Conservation (phyloP, 2,329 filamentous ascomycete genomes). For the Fusarium albosuccineum region DNA sequence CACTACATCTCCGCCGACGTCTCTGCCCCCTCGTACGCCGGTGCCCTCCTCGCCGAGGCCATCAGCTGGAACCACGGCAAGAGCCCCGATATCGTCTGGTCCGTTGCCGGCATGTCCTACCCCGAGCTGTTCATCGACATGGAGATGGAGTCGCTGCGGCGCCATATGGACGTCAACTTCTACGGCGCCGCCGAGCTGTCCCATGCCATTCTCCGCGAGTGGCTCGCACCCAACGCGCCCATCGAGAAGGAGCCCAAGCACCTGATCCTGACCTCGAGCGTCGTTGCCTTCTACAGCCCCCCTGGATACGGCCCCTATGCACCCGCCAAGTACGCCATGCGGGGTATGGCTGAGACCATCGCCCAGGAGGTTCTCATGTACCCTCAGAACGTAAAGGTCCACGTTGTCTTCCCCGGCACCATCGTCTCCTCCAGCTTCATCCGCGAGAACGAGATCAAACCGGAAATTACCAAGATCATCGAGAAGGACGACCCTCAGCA, state of each 20-base stretch:
- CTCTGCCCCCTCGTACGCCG: slow-evolving; percentile 76
- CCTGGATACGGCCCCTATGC: slow-evolving; percentile 88
- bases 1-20: slow-evolving; percentile 88
- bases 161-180: slow-evolving; percentile 94
- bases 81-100: slow-evolving; percentile 90
- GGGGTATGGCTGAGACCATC: slow-evolving; percentile 84
- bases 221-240: slow-evolving; percentile 70
- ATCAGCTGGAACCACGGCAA: slow-evolving; percentile 81
- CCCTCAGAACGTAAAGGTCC: slow-evolving; percentile 83
- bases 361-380: slow-evolving; percentile 89
- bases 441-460: slow-evolving; percentile 83
- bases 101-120: slow-evolving; percentile 80
- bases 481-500: slow-evolving; percentile 88
- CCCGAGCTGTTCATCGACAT: slow-evolving; percentile 85
- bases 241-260: slow-evolving; percentile 72
- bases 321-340: slow-evolving; percentile 87
- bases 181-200: slow-evolving; percentile 89
- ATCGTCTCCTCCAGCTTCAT: slow-evolving; percentile 83
- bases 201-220: slow-evolving; percentile 80
- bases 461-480: slow-evolving; percentile 80
- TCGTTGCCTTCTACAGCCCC: slow-evolving; percentile 79
- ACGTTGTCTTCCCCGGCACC: slow-evolving; percentile 86
- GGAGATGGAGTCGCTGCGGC: slow-evolving; percentile 73
- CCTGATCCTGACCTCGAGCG: slow-evolving; percentile 88
- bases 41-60: slow-evolving; percentile 76